These are phyloP conservation scores for Decorospora gaudefroyi DNA, from an alignment of 2,329 filamentous ascomycete species.

Conservation along the genomic window DNA sequence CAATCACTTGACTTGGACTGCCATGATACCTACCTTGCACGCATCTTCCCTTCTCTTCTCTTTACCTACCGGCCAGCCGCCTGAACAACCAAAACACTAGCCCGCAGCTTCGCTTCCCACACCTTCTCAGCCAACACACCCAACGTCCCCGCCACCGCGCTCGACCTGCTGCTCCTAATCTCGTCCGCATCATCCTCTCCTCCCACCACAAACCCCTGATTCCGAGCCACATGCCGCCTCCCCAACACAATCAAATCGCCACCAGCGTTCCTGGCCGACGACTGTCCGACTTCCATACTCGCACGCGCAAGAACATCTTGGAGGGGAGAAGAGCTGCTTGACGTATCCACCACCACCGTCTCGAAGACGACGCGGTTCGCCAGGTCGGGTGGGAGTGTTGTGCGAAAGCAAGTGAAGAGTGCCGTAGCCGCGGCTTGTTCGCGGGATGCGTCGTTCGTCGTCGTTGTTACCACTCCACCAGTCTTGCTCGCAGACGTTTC, in stretches of 20 bases:
- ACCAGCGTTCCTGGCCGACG: slow-evolving; percentile 67
- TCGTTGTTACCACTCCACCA: slow-evolving; percentile 12
- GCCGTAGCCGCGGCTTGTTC: slow-evolving; percentile 55
- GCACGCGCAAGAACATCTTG: slow-evolving; percentile 59
- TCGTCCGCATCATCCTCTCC: slow-evolving; percentile 46
- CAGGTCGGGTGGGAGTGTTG: slow-evolving; percentile 59
- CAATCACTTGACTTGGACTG: no score
- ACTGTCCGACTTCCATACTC: slow-evolving; percentile 62
- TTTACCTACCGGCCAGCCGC: no score
- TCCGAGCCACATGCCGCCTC: slow-evolving; percentile 52
- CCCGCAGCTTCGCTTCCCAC: slow-evolving; percentile 62
- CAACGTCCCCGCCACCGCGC: slow-evolving; percentile 54
- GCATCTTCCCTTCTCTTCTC: no score
- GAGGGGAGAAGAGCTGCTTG: slow-evolving; percentile 42
- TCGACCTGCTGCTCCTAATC: slow-evolving; percentile 37
- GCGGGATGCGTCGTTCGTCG: slow-evolving; percentile 18
- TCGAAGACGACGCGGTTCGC: slow-evolving; percentile 63
- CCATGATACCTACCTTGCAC: no score
- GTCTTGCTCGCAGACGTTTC: slow-evolving; percentile 26
- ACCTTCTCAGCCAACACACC: slow-evolving; percentile 65
- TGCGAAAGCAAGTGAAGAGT: slow-evolving; percentile 62
- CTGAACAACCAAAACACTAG: slow-evolving; percentile 72
- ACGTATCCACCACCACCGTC: slow-evolving; percentile 48
- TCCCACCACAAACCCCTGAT: slow-evolving; percentile 30
- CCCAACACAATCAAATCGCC: slow-evolving; percentile 74